phyloP scores from a whole-genome alignment of 2,329 filamentous ascomycete genomes.

The Cyclaneusma minus region DNA sequence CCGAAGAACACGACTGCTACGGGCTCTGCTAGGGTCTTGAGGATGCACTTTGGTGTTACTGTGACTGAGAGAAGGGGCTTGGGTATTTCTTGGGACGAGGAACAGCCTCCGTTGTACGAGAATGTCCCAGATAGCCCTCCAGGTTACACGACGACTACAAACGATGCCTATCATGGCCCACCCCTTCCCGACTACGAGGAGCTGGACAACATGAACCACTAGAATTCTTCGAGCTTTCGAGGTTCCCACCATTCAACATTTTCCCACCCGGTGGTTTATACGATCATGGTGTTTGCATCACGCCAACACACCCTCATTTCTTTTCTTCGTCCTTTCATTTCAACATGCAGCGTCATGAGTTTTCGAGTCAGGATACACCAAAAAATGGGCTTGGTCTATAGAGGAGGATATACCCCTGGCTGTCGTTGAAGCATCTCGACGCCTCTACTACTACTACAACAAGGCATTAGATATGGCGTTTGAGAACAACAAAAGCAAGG shows the following conservation, averaged over 20 bases:
- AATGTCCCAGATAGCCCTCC: conserved; percentile 83
- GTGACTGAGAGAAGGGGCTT: conserved; percentile 75
- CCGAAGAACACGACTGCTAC: conserved; percentile 62
- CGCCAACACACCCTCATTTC: conserved; percentile 1
- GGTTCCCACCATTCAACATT: not conserved
- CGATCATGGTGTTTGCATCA: not conserved
- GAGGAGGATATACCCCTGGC: too few relatives aligned
- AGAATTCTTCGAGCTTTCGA: too few relatives aligned
- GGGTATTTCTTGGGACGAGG: conserved; percentile 93
- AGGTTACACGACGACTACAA: conserved; percentile 35
- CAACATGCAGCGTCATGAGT: too few relatives aligned
- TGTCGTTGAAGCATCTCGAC: too few relatives aligned
- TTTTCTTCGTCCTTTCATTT: too few relatives aligned
- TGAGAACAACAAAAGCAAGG: too few relatives aligned
- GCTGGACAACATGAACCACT: too few relatives aligned
- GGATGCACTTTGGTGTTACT: conserved; percentile 76
- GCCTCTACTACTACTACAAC: too few relatives aligned
- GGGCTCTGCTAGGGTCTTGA: conserved; percentile 74
- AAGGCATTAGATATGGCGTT: too few relatives aligned
- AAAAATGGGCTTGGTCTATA: too few relatives aligned
- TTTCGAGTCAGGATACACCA: too few relatives aligned
- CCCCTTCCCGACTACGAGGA: conserved; percentile 17
- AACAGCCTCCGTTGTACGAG: conserved; percentile 84
- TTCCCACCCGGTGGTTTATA: not conserved
- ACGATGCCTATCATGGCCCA: conserved; percentile 10